Conservation (phyloP, 2,329 filamentous ascomycete species). For the Graphiopsis chlorocephala region DNA sequence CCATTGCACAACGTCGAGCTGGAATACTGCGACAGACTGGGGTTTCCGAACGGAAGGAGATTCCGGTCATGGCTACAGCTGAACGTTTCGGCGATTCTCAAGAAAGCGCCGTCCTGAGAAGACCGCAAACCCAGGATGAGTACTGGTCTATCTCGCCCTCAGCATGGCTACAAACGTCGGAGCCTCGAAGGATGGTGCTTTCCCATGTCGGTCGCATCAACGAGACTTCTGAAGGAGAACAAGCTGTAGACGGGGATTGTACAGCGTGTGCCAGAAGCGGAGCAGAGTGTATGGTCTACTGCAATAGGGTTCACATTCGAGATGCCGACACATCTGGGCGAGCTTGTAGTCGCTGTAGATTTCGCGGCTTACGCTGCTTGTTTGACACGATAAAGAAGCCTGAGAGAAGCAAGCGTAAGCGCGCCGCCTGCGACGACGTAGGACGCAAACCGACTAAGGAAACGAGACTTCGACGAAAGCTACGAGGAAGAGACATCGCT, state of each 20-base stretch:
- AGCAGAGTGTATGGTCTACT: background rate
- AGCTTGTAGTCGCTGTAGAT: background rate
- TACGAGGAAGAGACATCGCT: too few species aligned
- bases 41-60: background rate
- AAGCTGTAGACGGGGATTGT: background rate
- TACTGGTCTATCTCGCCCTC: background rate
- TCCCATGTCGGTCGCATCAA: conserved; percentile 2
- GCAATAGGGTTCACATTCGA: background rate
- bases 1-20: background rate
- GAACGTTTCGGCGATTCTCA: background rate
- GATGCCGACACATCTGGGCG: background rate
- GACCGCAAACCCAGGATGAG: background rate
- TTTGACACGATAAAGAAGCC: background rate
- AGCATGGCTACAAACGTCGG: background rate
- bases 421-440: too few species aligned
- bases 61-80: background rate
- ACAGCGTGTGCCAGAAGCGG: background rate
- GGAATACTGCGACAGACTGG: background rate
- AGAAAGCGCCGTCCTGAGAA: background rate
- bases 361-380: background rate
- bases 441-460: too few species aligned
- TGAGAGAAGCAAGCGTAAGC: background rate
- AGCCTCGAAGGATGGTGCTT: background rate
- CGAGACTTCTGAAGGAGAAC: background rate
- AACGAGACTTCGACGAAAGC: too few species aligned